Base-by-base conservation (phyloP, 305 asterid species). In the Caryopteris hybrid region DNA sequence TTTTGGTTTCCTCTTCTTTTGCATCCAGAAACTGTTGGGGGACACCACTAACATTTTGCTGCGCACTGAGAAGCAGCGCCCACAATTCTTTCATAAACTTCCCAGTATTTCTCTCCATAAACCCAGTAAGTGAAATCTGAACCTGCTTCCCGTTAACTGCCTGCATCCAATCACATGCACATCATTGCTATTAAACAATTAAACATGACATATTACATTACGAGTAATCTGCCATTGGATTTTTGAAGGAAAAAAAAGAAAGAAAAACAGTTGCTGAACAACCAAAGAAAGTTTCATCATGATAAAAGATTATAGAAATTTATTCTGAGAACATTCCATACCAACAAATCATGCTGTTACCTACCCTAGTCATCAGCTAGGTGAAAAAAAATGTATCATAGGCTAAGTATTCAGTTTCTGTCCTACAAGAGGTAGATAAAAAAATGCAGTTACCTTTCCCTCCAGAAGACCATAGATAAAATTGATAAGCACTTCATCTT, bases 21-120 rank as follows among this genome's bases (percentile, higher is more conserved):
- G 89, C 99, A 78, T 95, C 99, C 78, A 95, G 79, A 84, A 95
- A 95, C 82, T 84, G 95, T 79, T 89, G 99, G 29, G 99, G 99
- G 22, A 95, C 95, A 42, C 98, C 99, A 67, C 97, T 95, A 22
- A 80, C 83, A 68, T 88, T 95, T 65, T 84, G 85, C 79, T 92
- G 95, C 12, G 99, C 99, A 84, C 98, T 91, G 53, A 95, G 80
- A 69, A 95, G 95, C 76, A 91, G 75, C 3, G 38, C 46, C 99
- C 99, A 95, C 17, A 95, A 90, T 89, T 95, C 99, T 72, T 92
- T 95, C 98, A 95, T 95, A 70, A 95, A 91, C 87, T 95, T 95
- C 22, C 90, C 97, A 6, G 99, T 95, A 76, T 95, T 95, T 79
- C 98, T 92, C 85, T 95, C 99, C 99, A 95, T 89, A 74, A 95